Conservation (phyloP, 192 early-diverging fungal genomes). For the Podila verticillata region DNA sequence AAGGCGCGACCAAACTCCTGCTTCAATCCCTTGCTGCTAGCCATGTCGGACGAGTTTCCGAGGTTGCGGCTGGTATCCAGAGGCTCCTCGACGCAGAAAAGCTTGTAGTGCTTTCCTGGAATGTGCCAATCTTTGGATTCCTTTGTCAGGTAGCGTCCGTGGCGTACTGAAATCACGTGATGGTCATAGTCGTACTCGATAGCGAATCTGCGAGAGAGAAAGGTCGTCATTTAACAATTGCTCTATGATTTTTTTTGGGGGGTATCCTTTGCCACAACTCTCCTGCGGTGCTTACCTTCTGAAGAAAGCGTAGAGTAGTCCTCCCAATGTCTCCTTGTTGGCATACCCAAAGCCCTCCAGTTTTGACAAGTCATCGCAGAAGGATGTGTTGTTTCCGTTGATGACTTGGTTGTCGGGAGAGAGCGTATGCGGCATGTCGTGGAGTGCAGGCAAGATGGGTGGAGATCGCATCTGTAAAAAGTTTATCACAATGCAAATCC, state of each 20-base stretch:
- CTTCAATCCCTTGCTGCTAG: constrained; percentile 79
- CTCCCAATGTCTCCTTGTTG: constrained; percentile 82
- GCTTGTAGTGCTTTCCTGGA: constrained; percentile 66
- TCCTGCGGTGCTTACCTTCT: constrained; percentile 46
- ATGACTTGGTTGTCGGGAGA: constrained; percentile 47
- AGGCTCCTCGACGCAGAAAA: constrained; percentile 94
- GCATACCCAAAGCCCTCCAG: constrained; percentile 72
- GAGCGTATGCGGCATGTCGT: constrained; percentile 58
- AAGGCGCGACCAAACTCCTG: constrained; percentile 85
- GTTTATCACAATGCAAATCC: constrained; percentile 93
- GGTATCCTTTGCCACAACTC: too few relatives aligned
- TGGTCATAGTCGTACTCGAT: constrained; percentile 87
- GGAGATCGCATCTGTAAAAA: constrained; percentile 92
- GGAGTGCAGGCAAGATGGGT: constrained; percentile 89
- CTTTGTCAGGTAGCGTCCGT: constrained; percentile 84
- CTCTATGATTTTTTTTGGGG: not conserved
- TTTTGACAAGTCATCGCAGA: constrained; percentile 75
- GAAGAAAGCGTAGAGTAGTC: constrained; percentile 89
- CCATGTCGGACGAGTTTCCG: constrained; percentile 87
- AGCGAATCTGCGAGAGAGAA: constrained; percentile 60
- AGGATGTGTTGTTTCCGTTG: constrained; percentile 74
- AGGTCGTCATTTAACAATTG: not conserved
- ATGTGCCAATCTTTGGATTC: constrained; percentile 88
- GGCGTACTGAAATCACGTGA: constrained; percentile 82
- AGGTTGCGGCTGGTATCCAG: constrained; percentile 90